Evolutionary conservation across 805 yeast species (phyloP).

Genomic region (Saturnispora ahearnii): DNA sequence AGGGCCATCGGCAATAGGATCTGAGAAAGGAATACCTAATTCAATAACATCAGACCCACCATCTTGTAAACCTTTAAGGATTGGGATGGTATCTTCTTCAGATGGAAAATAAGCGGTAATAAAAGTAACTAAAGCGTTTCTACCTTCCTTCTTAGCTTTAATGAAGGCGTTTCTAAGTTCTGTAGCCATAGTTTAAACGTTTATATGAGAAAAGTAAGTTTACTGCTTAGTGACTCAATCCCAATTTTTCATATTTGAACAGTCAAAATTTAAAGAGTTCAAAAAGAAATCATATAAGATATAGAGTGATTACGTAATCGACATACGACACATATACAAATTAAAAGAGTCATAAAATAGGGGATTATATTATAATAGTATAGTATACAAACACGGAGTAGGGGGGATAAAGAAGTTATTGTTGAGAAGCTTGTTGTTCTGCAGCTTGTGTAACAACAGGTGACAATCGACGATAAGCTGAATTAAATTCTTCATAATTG

Average conservation of each 20-base stretch:
- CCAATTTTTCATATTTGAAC: neutral
- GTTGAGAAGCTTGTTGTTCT: neutral
- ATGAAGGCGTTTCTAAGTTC: slow-evolving; percentile 29
- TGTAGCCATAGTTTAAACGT: slow-evolving; percentile 19
- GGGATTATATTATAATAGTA: neutral
- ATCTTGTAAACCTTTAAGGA: slow-evolving; percentile 78
- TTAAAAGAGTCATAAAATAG: neutral
- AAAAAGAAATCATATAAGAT: neutral
- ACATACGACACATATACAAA: neutral
- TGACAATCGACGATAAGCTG: neutral
- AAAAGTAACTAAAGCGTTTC: slow-evolving; percentile 86
- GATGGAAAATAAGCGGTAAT: slow-evolving; percentile 93
- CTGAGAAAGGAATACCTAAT: slow-evolving; percentile 92
- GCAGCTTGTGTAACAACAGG: neutral
- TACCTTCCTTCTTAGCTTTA: slow-evolving; percentile 33
- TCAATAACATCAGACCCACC: slow-evolving; percentile 96
- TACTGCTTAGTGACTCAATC: neutral
- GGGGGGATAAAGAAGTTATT: neutral
- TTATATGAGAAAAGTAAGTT: neutral
- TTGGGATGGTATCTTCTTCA: slow-evolving; percentile 77
- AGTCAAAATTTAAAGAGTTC: neutral
- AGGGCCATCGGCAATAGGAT: slow-evolving; percentile 98
- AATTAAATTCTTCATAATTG: slow-evolving; percentile 17
- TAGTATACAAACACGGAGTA: neutral
- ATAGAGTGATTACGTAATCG: too few relatives aligned